These are phyloP conservation scores for Actinidia chinensis DNA, from an alignment of 179 eudicot genomes.

Conservation along the genomic window DNA sequence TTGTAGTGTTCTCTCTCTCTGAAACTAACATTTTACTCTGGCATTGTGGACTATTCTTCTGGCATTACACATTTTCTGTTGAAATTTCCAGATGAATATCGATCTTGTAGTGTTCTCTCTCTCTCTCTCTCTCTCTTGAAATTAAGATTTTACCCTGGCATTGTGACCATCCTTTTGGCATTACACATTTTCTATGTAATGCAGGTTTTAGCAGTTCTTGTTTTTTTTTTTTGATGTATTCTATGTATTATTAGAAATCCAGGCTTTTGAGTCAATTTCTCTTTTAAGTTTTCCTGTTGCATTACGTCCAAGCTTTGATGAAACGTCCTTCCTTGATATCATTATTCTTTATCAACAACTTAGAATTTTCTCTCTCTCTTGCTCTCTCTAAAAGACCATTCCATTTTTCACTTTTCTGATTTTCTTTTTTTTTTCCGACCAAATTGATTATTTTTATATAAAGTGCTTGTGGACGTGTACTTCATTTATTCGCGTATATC, in stretches of 20 bases:
- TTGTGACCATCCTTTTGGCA: neutral
- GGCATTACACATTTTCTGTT: too few species aligned
- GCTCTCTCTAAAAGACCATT: neutral
- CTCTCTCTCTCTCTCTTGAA: too few species aligned
- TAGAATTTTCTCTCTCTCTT: neutral
- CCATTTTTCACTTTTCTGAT: neutral
- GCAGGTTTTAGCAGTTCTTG: neutral
- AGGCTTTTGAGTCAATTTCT: neutral
- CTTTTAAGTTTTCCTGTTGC: neutral
- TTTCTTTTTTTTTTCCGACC: neutral
- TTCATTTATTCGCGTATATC: conserved; percentile 9
- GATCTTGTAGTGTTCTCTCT: too few species aligned
- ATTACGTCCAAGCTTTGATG: neutral
- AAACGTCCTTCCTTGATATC: neutral
- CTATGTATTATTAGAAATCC: neutral
- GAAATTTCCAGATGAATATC: too few species aligned
- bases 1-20: neutral
- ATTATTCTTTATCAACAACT: neutral
- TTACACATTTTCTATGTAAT: neutral
- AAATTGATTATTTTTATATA: neutral
- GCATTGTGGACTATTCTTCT: too few species aligned
- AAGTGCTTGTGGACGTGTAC: conserved; percentile 3
- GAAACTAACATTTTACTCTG: too few species aligned
- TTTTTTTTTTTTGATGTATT: neutral
- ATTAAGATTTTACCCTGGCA: too few species aligned